Conservation (phyloP, 805 yeast genomes). For the Myxozyma neglecta region DNA sequence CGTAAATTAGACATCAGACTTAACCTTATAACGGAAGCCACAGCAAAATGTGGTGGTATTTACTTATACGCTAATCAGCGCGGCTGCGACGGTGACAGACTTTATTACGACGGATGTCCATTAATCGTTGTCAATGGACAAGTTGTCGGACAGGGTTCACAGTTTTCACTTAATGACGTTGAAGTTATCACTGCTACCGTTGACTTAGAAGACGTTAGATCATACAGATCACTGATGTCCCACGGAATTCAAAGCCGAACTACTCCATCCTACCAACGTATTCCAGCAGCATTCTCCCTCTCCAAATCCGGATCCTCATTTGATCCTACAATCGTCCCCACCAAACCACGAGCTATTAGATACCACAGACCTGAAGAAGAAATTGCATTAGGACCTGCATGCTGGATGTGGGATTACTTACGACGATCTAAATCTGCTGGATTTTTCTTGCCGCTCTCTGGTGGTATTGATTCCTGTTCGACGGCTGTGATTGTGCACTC, state of each 20-base stretch:
- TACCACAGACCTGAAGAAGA: conserved; percentile 91
- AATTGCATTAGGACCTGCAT: conserved; percentile 97
- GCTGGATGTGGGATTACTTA: conserved; percentile 98
- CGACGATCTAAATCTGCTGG: conserved; percentile 91
- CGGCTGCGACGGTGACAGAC: conserved; percentile 97
- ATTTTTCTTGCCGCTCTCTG: conserved; percentile 87
- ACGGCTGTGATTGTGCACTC: conserved; percentile 92
- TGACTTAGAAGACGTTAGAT: conserved; percentile 85
- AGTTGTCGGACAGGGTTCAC: conserved; percentile 90
- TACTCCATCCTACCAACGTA: conserved; percentile 48
- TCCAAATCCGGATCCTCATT: conserved; percentile 62
- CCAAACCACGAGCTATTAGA: conserved; percentile 50
- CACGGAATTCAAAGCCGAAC: conserved; percentile 68
- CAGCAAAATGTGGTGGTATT: conserved; percentile 94
- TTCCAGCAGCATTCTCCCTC: conserved; percentile 57
- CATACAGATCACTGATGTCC: conserved; percentile 73
- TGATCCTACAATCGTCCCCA: conserved; percentile 61
- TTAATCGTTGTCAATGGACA: conserved; percentile 88
- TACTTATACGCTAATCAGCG: conserved; percentile 91
- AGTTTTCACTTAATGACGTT: conserved; percentile 85
- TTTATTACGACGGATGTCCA: conserved; percentile 97
- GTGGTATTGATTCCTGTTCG: conserved; percentile 98
- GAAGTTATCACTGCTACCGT: conserved; percentile 96
- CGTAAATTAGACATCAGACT: conserved; percentile 84
- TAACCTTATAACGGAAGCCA: conserved; percentile 84